phyloP scores from a whole-genome alignment of 305 asterid species.

The Fraxinus platypoda region DNA sequence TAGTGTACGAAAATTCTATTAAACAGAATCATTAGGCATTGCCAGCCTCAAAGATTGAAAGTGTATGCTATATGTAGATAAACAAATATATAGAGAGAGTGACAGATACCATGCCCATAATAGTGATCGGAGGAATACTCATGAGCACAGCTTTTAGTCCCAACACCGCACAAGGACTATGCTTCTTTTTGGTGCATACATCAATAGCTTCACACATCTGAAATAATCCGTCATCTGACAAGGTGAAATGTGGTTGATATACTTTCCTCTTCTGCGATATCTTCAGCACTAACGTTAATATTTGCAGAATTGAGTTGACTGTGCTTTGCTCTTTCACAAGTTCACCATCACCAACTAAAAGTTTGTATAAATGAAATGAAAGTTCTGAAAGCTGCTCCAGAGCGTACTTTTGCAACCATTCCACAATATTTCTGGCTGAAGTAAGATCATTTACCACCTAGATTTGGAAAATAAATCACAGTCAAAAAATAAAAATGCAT shows the following conservation, averaged over 20 bases:
- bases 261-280: conserved; percentile 77
- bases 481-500: conserved; percentile 11
- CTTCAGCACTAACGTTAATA: conserved; percentile 55
- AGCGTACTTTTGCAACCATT: conserved; percentile 77
- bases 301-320: conserved; percentile 53
- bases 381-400: conserved; percentile 89
- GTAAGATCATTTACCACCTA: conserved; percentile 60
- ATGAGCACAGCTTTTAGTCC: conserved; percentile 77
- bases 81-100: conserved; percentile 10
- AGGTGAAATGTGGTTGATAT: conserved; percentile 77
- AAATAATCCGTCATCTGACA: conserved; percentile 57
- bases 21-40: neutral
- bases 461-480: conserved; percentile 9
- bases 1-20: neutral
- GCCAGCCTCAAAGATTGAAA: neutral
- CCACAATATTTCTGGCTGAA: conserved; percentile 48
- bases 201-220: conserved; percentile 60
- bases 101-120: conserved; percentile 59
- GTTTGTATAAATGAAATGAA: conserved; percentile 55
- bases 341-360: conserved; percentile 49
- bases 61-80: neutral
- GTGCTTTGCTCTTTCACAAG: conserved; percentile 37
- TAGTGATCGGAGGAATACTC: conserved; percentile 68
- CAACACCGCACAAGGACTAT: conserved; percentile 41
- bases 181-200: conserved; percentile 38